A percentile compares a stretch with the other conserved stretches of the same genome.
Conservation (phyloP, 306 rosid genomes). For the Ceratonia siliqua region DNA sequence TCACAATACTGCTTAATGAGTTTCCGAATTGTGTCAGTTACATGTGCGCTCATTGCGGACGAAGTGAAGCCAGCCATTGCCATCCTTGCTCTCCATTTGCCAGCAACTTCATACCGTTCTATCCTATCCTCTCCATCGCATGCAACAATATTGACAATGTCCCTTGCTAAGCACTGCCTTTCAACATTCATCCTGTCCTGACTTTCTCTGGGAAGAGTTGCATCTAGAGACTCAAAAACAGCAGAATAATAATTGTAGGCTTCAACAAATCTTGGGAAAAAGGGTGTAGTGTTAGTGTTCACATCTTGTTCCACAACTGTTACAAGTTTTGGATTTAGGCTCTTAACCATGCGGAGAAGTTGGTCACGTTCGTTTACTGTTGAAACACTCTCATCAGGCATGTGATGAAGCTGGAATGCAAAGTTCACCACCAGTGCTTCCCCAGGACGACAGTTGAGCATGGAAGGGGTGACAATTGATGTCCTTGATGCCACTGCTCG, state of each 20-base stretch:
- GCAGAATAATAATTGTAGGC: slow-evolving; percentile 80
- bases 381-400: slow-evolving; percentile 92
- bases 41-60: slow-evolving; percentile 51
- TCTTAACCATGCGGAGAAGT: slow-evolving; percentile 85
- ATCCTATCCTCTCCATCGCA: slow-evolving; percentile 94
- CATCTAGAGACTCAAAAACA: slow-evolving; percentile 88
- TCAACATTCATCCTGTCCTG: slow-evolving; percentile 93
- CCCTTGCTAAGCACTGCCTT: slow-evolving; percentile 86
- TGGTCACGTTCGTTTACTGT: slow-evolving; percentile 78
- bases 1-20: slow-evolving; percentile 67
- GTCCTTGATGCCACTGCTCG: slow-evolving; percentile 71
- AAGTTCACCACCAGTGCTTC: slow-evolving; percentile 86
- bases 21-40: slow-evolving; percentile 50
- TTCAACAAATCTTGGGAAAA: slow-evolving; percentile 71
- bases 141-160: slow-evolving; percentile 82
- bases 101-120: slow-evolving; percentile 89
- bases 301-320: slow-evolving; percentile 94
- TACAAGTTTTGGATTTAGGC: slow-evolving; percentile 85
- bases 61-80: slow-evolving; percentile 86
- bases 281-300: slow-evolving; percentile 89
- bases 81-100: slow-evolving; percentile 97
- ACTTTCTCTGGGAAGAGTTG: slow-evolving; percentile 86
- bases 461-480: slow-evolving; percentile 61
- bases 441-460: slow-evolving; percentile 70
- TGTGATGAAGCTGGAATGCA: slow-evolving; percentile 93